Evolutionary conservation across 176 grass and related monocot genomes (phyloP).

Genomic region (Eleusine coracana): DNA sequence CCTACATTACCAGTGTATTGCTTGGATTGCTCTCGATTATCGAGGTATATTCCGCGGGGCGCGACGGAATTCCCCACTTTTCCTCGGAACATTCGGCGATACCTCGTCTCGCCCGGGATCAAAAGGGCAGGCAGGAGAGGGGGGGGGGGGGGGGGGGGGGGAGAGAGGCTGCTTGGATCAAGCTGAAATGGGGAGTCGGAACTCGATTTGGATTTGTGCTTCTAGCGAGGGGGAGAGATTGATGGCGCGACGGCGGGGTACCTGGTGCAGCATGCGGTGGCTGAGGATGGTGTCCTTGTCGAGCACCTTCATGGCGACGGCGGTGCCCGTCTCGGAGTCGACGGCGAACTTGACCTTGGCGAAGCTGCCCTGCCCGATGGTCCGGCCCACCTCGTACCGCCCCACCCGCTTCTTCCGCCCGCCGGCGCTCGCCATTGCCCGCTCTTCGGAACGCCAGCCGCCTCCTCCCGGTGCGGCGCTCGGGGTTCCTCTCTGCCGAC

Average conservation of each 20-base stretch:
- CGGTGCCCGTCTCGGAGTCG: conserved; percentile 59
- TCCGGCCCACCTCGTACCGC: conserved; percentile 85
- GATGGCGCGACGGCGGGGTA: not conserved
- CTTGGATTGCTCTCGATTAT: not conserved
- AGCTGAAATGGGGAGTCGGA: not conserved
- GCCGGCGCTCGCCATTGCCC: conserved; percentile 42
- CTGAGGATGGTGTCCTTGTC: conserved; percentile 82
- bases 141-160: too few relatives aligned
- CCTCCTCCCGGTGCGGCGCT: not conserved
- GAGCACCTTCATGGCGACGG: conserved; percentile 89
- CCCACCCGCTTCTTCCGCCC: conserved; percentile 69
- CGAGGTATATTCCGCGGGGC: conserved; percentile 7
- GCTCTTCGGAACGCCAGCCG: not conserved
- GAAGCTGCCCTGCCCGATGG: conserved; percentile 89
- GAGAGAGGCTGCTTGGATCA: not conserved
- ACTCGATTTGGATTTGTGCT: not conserved
- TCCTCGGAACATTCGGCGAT: not conserved
- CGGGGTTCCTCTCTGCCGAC: not conserved
- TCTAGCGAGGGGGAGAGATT: not conserved
- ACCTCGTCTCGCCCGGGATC: conserved; percentile 1
- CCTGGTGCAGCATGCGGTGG: conserved; percentile 94
- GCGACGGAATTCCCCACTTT: conserved; percentile 5
- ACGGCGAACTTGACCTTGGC: conserved; percentile 97
- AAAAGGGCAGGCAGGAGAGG: not conserved
- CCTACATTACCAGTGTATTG: too few relatives aligned